Evolutionary conservation across 2,329 filamentous ascomycete genomes (phyloP).

Genomic region (Huntiella abstrusa): DNA sequence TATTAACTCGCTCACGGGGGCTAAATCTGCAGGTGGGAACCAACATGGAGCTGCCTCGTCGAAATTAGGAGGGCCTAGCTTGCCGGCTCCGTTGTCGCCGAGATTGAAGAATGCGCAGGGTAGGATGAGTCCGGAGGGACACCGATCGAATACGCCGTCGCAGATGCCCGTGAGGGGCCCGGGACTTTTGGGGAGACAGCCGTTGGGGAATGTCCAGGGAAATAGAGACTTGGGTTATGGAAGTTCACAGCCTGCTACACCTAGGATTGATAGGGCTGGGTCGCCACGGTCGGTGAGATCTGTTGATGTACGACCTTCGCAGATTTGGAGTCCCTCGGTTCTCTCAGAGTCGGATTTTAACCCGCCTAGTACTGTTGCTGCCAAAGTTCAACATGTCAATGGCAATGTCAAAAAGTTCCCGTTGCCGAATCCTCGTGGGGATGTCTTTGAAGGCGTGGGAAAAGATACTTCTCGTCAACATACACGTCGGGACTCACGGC

Average conservation of each 20-base stretch:
- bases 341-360: conserved; percentile 13
- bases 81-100: neutral
- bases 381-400: conserved; percentile 4
- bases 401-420: neutral
- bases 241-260: neutral
- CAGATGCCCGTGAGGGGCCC: neutral
- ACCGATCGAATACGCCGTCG: conserved; percentile 8
- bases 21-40: neutral
- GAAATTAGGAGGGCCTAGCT: neutral
- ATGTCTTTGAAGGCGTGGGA: conserved; percentile 8
- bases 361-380: conserved; percentile 10
- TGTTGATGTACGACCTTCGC: conserved; percentile 7
- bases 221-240: neutral
- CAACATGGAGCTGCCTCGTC: neutral
- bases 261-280: neutral
- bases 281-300: conserved; percentile 10
- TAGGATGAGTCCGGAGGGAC: conserved; percentile 5
- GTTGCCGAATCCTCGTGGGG: neutral
- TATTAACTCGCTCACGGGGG: conserved; percentile 5
- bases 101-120: neutral
- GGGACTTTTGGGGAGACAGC: conserved; percentile 3
- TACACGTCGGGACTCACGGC: conserved; percentile 8
- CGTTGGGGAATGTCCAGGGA: conserved; percentile 5
- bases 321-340: conserved; percentile 13
- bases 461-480: conserved; percentile 6